These are phyloP conservation scores for Wickerhamia fluorescens DNA, from an alignment of 805 yeast genomes.

Conservation along the genomic window DNA sequence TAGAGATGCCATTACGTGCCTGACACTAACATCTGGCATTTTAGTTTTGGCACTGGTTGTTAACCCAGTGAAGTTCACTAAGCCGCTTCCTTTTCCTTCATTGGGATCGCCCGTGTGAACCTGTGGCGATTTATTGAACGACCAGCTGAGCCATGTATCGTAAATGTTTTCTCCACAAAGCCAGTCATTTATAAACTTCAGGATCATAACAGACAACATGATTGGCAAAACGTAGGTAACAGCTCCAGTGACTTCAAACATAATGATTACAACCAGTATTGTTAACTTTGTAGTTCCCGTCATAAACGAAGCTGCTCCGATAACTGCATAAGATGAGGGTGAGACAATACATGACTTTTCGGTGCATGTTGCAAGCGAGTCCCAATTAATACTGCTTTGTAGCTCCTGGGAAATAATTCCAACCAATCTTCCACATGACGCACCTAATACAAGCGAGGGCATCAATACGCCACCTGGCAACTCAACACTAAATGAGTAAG, in stretches of 20 bases:
- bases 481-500: slow-evolving; percentile 62
- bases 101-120: slow-evolving; percentile 9
- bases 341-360: slow-evolving; percentile 53
- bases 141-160: slow-evolving; percentile 37
- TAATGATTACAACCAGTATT: slow-evolving; percentile 76
- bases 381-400: slow-evolving; percentile 33
- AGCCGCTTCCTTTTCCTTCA: slow-evolving; percentile 33
- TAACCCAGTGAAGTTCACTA: slow-evolving; percentile 24
- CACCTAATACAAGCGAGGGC: slow-evolving; percentile 62
- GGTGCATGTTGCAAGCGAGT: slow-evolving; percentile 33
- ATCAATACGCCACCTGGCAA: slow-evolving; percentile 64
- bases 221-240: slow-evolving; percentile 76
- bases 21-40: slow-evolving; percentile 26
- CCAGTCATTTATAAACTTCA: slow-evolving; percentile 66
- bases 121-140: slow-evolving; percentile 17
- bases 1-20: slow-evolving; percentile 25
- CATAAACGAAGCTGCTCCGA: slow-evolving; percentile 79
- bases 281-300: slow-evolving; percentile 79
- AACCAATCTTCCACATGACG: slow-evolving; percentile 46
- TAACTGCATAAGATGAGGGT: slow-evolving; percentile 83
- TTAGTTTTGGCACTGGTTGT: slow-evolving; percentile 20
- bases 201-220: slow-evolving; percentile 73
- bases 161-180: slow-evolving; percentile 55
- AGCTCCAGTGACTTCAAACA: slow-evolving; percentile 93
- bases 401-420: slow-evolving; percentile 46